A percentile compares a stretch with the other conserved stretches of the same genome.
Evolutionary conservation across 2,329 filamentous ascomycete species (phyloP).

Genomic region (Cordyceps javanica): DNA sequence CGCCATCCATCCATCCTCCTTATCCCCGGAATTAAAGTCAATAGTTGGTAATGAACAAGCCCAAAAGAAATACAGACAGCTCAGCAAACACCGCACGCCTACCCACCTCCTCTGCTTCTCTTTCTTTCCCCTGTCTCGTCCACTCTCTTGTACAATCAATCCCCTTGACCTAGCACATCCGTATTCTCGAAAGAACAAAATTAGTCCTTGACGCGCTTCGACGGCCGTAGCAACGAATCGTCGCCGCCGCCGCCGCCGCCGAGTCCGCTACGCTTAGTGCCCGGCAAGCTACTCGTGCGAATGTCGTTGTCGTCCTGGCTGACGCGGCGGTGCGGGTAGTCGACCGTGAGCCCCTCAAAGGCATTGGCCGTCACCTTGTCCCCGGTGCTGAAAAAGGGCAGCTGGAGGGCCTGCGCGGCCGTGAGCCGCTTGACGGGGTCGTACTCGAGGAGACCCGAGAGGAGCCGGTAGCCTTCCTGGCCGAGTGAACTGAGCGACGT

Average conservation of each 20-base stretch:
- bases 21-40: no score
- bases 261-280: constrained; percentile 81
- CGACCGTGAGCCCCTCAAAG: constrained; percentile 81
- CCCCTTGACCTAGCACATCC: no score
- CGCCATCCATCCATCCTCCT: no score
- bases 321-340: constrained; percentile 85
- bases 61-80: no score
- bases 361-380: constrained; percentile 74
- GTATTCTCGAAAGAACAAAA: no score
- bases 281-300: constrained; percentile 78
- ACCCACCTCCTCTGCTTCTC: no score
- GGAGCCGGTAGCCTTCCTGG: constrained; percentile 71
- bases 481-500: constrained; percentile 55
- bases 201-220: constrained; percentile 56
- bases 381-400: constrained; percentile 77
- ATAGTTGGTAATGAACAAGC: no score
- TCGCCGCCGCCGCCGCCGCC: no score
- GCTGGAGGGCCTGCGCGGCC: constrained; percentile 80
- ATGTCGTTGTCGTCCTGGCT: constrained; percentile 97
- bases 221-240: constrained; percentile 60
- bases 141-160: no score
- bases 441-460: constrained; percentile 82
- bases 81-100: no score
- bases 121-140: no score
- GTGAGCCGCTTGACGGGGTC: constrained; percentile 85